Evolutionary conservation across 1,284 basidiomycete species (phyloP).

Genomic region (Wolfiporia cocos): DNA sequence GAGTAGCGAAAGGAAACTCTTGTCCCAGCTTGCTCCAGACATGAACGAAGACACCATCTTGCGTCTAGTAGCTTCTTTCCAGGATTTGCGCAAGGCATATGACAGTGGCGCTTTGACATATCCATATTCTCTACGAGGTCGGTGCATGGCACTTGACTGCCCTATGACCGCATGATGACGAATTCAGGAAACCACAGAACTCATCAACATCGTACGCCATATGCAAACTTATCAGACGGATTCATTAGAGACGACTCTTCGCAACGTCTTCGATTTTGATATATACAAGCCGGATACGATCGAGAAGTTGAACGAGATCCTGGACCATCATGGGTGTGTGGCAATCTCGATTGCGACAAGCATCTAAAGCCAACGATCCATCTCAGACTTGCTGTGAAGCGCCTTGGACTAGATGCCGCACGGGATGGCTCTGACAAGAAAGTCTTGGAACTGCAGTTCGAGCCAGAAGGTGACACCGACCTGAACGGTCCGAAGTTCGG

Average conservation of each 20-base stretch:
- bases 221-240: constrained; percentile 55
- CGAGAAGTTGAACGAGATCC: constrained; percentile 48
- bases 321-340: constrained; percentile 50
- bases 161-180: neutral
- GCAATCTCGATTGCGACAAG: neutral
- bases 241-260: constrained; percentile 44
- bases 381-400: constrained; percentile 42
- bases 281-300: constrained; percentile 59
- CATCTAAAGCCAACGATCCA: neutral
- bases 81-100: constrained; percentile 52
- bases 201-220: constrained; percentile 59
- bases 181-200: constrained; percentile 31
- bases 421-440: constrained; percentile 42
- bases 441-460: constrained; percentile 50
- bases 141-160: neutral
- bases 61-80: constrained; percentile 56
- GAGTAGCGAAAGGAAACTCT: constrained; percentile 49
- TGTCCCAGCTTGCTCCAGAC: constrained; percentile 57
- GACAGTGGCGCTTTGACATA: constrained; percentile 51
- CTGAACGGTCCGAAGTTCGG: constrained; percentile 52
- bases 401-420: constrained; percentile 48
- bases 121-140: constrained; percentile 62
- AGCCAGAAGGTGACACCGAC: constrained; percentile 41
- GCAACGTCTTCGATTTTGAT: constrained; percentile 67
- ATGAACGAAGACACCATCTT: constrained; percentile 45